Evolutionary conservation across 1,284 basidiomycete species (phyloP), one percentile per base, ranked within the genome.

Genomic region (Tylopilus microsporus): DNA sequence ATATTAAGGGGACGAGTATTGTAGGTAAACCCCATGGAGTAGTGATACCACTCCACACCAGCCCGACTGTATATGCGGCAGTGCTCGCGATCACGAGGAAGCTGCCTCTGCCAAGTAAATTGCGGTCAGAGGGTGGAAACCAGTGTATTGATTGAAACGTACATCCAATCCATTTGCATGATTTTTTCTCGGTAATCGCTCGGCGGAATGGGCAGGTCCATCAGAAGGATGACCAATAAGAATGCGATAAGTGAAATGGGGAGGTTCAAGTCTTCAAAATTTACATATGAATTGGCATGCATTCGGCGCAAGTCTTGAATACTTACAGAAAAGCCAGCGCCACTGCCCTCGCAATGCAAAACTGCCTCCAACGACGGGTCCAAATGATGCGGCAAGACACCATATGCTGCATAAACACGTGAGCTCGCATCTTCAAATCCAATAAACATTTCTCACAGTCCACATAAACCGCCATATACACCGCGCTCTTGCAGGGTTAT

Each of bases 291-390:
- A 41, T 10, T 18, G 15, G 12, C 52, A 25, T 1, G 18, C 25
- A 16, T 5, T n/a, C 8, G 7, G 5, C 3, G 10, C n/a, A 32
- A 21, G 9, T 5, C 12, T 43, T 6, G 5, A 5, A 18, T 15
- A 52, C 66, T 54, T 18, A 71, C 64, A 78, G 58, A 79, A 79
- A 37, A 78, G 65, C 74, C 75, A 77, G 6, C 75, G 63, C 77
- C 77, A 79, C 45, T 72, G 64, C 11, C 72, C 70, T 3, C 62
- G 64, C n/a, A 68, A 60, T 1, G 73, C 71, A 5, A 79, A 71
- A 12, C 68, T 69, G 3, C 77, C 77, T 1, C 73, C 77, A 5
- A 78, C 60, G 0, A 77, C 61, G 8, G 76, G 71, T 1, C 72
- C 70, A 19, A 75, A 60, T 18, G 70, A 60, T 16, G 61, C 60